A percentile compares a stretch with the other conserved stretches of the same genome.
phyloP scores from a whole-genome alignment of 306 rosid genomes.

The Lathyrus aphaca region DNA sequence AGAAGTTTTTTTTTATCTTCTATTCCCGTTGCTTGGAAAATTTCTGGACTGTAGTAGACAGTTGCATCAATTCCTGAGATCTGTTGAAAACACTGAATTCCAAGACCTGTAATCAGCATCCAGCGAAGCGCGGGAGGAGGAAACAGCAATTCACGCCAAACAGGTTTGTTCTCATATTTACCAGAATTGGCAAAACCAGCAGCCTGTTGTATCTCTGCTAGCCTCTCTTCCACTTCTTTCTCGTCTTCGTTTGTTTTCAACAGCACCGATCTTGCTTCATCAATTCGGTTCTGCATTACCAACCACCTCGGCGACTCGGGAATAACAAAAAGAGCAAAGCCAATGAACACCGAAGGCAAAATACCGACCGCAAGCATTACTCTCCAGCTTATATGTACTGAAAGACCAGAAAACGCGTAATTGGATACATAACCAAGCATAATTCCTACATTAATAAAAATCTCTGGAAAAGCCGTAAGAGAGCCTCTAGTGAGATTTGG shows the following conservation, averaged over 20 bases:
- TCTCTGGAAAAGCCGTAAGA: constrained; percentile 86
- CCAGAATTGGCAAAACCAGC: constrained; percentile 60
- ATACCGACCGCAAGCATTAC: constrained; percentile 89
- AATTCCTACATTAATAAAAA: constrained; percentile 82
- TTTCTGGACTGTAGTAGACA: constrained; percentile 89
- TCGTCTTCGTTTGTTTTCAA: constrained; percentile 72
- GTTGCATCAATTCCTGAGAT: constrained; percentile 93
- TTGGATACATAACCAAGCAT: constrained; percentile 89
- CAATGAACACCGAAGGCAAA: constrained; percentile 81
- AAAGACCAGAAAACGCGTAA: constrained; percentile 75
- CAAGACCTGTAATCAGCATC: constrained; percentile 86
- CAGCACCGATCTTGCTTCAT: constrained; percentile 81
- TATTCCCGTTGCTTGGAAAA: constrained; percentile 74
- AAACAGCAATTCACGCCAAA: constrained; percentile 65
- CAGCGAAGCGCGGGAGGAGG: constrained; percentile 76
- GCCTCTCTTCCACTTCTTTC: constrained; percentile 85
- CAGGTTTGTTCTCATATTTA: constrained; percentile 60
- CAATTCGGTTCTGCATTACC: constrained; percentile 73
- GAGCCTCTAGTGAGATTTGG: constrained; percentile 78
- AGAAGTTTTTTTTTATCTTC: constrained; percentile 66
- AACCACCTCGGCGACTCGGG: constrained; percentile 97
- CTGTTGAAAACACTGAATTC: constrained; percentile 95
- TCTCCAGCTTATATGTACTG: constrained; percentile 81
- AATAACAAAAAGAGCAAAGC: constrained; percentile 79
- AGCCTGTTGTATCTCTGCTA: constrained; percentile 75